Base-by-base conservation (phyloP, 768 basidiomycete species). In the Boletus pseudopeckii region DNA sequence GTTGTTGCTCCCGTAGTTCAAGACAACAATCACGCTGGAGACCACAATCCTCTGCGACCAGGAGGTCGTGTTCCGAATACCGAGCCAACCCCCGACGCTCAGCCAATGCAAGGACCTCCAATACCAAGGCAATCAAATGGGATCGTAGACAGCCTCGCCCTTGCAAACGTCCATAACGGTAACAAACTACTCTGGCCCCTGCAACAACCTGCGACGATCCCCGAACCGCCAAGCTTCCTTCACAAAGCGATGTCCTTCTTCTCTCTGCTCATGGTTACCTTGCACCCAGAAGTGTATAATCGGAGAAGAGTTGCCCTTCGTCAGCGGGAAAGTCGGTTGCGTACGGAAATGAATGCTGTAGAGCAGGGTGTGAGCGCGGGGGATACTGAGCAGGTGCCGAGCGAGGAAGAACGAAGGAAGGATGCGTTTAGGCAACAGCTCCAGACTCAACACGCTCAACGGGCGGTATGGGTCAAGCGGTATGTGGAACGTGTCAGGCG, bases 241-340 rank as follows among this genome's bases (percentile, higher is more conserved):
- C 82, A 78, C 62, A 85, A 81, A 61, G 52, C 71, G 22, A 66
- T 68, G 41, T 78, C 80, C 9, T 88, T 90, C 63, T 56, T 82
- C 30, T 71, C 74, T 30, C 69, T 90, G 33, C 70, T 89, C 39
- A 34, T 83, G 28, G 72, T 80, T 32, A 88, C 87, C 15, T 65
- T 87, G 34, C 83, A 89, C 64, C 88, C 88, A 5, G 88, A 86
- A 37, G 74, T 88, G 38, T 89, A 88, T 81, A 83, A 89, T 63
- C 78, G 82, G 55, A 75, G 88, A 61, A 74, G 87, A 45, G 71
- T 65, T 20, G 78, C 76, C 14, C 76, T 90, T 61, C 73, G 81
- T 59, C 75, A 74, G 54, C 71, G 88, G 48, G 88, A 90, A 72
- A 83, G 85, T 8, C 76, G 78, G 41, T 65, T 90, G 34, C 76